Evolutionary conservation across 2,329 filamentous ascomycete genomes (phyloP), one percentile per base, ranked within the genome.

Genomic region (Stagonosporopsis vannaccii): DNA sequence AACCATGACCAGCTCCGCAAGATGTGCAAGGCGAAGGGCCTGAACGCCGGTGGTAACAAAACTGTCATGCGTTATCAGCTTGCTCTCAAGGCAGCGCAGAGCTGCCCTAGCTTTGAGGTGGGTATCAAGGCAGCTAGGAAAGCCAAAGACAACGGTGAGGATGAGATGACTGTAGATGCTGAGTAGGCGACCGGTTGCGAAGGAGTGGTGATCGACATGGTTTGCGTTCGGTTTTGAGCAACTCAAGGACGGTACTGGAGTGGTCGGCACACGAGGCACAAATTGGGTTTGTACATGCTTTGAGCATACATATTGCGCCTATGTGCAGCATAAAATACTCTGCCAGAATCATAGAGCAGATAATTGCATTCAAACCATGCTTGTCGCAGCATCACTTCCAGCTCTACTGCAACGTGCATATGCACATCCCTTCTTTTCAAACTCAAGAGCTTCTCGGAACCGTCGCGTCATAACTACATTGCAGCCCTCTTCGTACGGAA

Each of bases 51-150:
- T 13, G 63, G 61, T 17, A 69, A 23, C 28, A 74, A 72, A 60
- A 20, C 51, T 8, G 51, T 63, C 45, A 62, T 73, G 57, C 58
- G 53, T 37, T 67, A 69, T 26, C 62, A 67, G 54, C 53, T 75
- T 22, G 71, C 72, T 2, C 45, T 68, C 22, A 55, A 47, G 17
- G 65, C 63, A 19, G 69, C 69, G 2, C 54, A 61, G 44, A 32
- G 12, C 30, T 71, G 50, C 55, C 33, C 49, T 4, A 65, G 62
- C 9, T 72, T 65, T 23, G 54, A 61, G 30, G 42, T 23, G 4
- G 53, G 53, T 5, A 43, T 56, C n/a, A 45, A 39, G 37, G 59
- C 36, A 25, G 59, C 53, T 3, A 48, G 44, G 26, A 56, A 51
- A 6, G 46, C 25, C 17, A 52, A 44, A 1, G 35, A 39, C 11